A percentile compares a stretch with the other conserved stretches of the same genome.
Conservation (phyloP, 164 flowering plant species). For the Vitis rotundifolia region DNA sequence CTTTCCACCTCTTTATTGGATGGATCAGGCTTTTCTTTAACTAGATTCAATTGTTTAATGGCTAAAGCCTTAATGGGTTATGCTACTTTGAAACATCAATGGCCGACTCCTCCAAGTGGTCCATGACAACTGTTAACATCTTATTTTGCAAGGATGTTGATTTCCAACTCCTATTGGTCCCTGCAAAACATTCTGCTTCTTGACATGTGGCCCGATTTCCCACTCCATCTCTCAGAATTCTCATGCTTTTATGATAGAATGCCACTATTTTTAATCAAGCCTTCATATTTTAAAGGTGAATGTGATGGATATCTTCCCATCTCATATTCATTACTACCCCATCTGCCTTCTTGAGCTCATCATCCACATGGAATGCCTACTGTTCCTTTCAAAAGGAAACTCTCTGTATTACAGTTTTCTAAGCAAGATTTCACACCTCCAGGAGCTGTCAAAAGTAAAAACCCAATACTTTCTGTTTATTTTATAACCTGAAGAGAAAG, state of each 20-base stretch:
- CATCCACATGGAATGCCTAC: background rate
- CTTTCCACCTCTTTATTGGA: background rate
- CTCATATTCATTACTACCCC: background rate
- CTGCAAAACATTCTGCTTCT: slow-evolving; percentile 10
- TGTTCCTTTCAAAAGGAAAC: background rate
- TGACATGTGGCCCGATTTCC: background rate
- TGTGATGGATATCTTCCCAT: slow-evolving; percentile 4
- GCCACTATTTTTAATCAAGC: background rate
- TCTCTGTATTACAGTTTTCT: background rate
- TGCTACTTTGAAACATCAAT: background rate
- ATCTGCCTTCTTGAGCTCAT: background rate
- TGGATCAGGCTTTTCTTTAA: background rate
- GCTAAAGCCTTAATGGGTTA: background rate
- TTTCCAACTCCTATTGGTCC: slow-evolving; percentile 9
- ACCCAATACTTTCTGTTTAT: background rate
- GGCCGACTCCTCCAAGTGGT: background rate
- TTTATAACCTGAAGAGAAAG: too few species aligned
- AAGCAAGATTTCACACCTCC: background rate
- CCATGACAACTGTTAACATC: slow-evolving; percentile 10
- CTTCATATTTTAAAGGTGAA: background rate
- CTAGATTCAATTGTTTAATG: too few species aligned
- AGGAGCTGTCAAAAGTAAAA: background rate
- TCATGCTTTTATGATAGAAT: background rate
- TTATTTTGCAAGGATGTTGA: background rate
- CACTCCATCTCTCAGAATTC: background rate